These are phyloP conservation scores for Hypoxylon sp. DNA, from an alignment of 2,329 filamentous ascomycete species.

Conservation along the genomic window DNA sequence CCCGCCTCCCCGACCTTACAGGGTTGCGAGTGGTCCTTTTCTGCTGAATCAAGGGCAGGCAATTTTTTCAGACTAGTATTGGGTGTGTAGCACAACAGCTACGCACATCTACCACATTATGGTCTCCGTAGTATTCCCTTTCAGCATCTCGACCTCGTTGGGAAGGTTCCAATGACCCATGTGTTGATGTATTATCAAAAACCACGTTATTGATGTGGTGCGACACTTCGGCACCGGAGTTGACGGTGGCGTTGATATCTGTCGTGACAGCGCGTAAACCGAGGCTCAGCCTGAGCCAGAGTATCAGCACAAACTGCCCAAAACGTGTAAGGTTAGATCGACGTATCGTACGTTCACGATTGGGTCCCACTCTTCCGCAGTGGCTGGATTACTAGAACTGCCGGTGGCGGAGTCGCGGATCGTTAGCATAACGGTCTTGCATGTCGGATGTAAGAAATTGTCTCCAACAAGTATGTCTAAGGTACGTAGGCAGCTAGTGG, in stretches of 20 bases:
- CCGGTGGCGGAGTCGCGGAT: slow-evolving; percentile 5
- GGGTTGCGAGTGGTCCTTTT: not conserved
- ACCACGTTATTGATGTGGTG: not conserved
- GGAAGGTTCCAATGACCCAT: slow-evolving; percentile 9
- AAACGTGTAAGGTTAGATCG: not conserved
- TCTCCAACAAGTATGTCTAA: not conserved
- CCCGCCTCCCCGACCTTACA: slow-evolving; percentile 7
- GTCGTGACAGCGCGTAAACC: not conserved
- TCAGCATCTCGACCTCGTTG: slow-evolving; percentile 4
- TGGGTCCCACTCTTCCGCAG: not conserved
- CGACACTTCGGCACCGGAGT: slow-evolving; percentile 7
- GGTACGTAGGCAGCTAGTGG: not conserved
- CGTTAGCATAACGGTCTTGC: slow-evolving; percentile 1
- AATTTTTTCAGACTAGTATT: not conserved
- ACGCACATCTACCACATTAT: not conserved
- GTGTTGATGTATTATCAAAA: slow-evolving; percentile 12
- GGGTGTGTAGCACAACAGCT: slow-evolving; percentile 6
- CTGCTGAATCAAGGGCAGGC: not conserved
- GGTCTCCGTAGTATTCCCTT: slow-evolving; percentile 7
- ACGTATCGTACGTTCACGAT: not conserved
- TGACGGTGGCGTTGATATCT: not conserved
- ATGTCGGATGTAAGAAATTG: not conserved
- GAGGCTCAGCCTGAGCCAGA: slow-evolving; percentile 4
- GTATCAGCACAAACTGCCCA: not conserved
- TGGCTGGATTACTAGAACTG: slow-evolving; percentile 3